phyloP scores from a whole-genome alignment of 1,284 basidiomycete genomes.

The Mycosarcoma mackinlayi region DNA sequence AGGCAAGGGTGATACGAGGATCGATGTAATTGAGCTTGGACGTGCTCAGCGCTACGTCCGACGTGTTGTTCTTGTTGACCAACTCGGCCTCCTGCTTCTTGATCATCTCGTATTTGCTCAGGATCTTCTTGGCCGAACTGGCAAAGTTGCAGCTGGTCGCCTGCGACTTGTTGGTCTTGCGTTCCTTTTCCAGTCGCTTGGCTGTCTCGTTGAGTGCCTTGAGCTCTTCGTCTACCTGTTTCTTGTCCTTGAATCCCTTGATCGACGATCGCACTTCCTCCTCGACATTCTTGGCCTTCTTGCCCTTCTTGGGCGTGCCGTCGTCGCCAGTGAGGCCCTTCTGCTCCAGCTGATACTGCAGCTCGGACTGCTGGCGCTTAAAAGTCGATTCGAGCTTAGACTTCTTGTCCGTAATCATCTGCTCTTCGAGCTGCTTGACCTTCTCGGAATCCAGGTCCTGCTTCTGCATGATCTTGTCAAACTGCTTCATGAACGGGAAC shows the following conservation, averaged over 20 bases:
- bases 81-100: slow-evolving; percentile 64
- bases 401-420: slow-evolving; percentile 72
- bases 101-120: slow-evolving; percentile 62
- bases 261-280: slow-evolving; percentile 51
- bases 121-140: slow-evolving; percentile 76
- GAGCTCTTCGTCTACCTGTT: slow-evolving; percentile 72
- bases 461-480: slow-evolving; percentile 75
- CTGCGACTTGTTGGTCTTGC: slow-evolving; percentile 79
- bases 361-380: slow-evolving; percentile 72
- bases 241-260: slow-evolving; percentile 57
- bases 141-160: slow-evolving; percentile 69
- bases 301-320: slow-evolving; percentile 46
- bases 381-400: slow-evolving; percentile 77
- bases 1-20: slow-evolving; percentile 65
- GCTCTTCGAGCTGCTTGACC: slow-evolving; percentile 83
- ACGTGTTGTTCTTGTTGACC: slow-evolving; percentile 65
- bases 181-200: slow-evolving; percentile 81
- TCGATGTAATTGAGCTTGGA: slow-evolving; percentile 69
- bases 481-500: slow-evolving; percentile 73
- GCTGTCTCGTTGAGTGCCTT: slow-evolving; percentile 80
- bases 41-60: slow-evolving; percentile 64
- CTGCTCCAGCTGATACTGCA: slow-evolving; percentile 59
- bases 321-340: slow-evolving; percentile 37
- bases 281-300: slow-evolving; percentile 52
- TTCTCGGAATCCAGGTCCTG: slow-evolving; percentile 94